phyloP scores from a whole-genome alignment of 495 filamentous ascomycete genomes.

The Pyrenopolyporus hunteri region DNA sequence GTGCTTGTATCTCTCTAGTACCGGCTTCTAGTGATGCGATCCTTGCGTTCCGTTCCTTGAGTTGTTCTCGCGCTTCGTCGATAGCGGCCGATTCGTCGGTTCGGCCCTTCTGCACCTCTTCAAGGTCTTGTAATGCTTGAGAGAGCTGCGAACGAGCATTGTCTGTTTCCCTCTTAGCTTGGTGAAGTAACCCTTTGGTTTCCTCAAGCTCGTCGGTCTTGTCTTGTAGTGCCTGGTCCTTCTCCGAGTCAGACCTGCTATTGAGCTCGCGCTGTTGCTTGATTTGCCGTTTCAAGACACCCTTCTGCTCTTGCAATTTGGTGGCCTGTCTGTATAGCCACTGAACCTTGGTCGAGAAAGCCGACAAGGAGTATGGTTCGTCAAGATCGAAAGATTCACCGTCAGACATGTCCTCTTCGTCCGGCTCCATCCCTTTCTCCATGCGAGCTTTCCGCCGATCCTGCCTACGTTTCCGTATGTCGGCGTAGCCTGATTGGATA shows the following conservation, averaged over 20 bases:
- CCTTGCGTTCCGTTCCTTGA: conserved; percentile 54
- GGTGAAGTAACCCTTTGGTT: conserved; percentile 55
- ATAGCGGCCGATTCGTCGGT: conserved; percentile 45
- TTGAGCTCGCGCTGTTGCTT: conserved; percentile 92
- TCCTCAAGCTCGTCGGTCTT: conserved; percentile 61
- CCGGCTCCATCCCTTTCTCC: conserved; percentile 50
- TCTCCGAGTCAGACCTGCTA: conserved; percentile 65
- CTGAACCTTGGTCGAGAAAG: conserved; percentile 78
- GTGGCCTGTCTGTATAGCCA: conserved; percentile 69
- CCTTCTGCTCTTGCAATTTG: conserved; percentile 80
- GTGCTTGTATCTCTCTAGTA: conserved; percentile 48
- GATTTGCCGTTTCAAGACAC: conserved; percentile 82
- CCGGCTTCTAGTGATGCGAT: conserved; percentile 56
- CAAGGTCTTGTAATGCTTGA: conserved; percentile 60
- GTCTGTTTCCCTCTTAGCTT: conserved; percentile 56
- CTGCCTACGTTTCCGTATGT: conserved; percentile 59
- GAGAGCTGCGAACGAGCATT: conserved; percentile 53
- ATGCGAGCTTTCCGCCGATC: conserved; percentile 54
- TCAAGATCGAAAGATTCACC: conserved; percentile 56
- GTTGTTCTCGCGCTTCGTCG: conserved; percentile 53
- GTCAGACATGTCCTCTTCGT: conserved; percentile 55
- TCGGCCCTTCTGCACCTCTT: conserved; percentile 48
- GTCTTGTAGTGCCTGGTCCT: conserved; percentile 59
- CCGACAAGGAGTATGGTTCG: conserved; percentile 68
- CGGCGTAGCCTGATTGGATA: conserved; percentile 66